A percentile compares a stretch with the other conserved stretches of the same genome.
Conservation (phyloP, 805 yeast species). For the Hermanozyma aechmeae region DNA sequence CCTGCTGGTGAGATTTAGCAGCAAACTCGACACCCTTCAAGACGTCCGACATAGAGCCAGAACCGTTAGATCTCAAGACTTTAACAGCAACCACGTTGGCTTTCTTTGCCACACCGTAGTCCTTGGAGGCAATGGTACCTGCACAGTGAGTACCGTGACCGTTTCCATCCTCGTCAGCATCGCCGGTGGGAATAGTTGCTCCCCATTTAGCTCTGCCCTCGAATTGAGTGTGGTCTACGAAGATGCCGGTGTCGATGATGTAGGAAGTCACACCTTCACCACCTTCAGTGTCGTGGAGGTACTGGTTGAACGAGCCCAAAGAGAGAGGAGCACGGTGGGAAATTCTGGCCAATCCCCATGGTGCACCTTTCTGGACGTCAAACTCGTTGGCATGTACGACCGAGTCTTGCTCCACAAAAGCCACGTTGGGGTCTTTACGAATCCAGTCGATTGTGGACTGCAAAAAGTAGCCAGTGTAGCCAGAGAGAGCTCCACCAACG, state of each 20-base stretch:
- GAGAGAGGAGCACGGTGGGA: conserved; percentile 71
- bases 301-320: conserved; percentile 12
- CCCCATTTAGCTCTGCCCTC: conserved; percentile 55
- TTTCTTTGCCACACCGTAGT: conserved; percentile 75
- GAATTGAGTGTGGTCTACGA: conserved; percentile 49
- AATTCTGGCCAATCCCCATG: conserved; percentile 91
- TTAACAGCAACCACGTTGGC: conserved; percentile 32
- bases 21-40: conserved; percentile 37
- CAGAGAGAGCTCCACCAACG: conserved; percentile 24
- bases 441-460: conserved; percentile 66
- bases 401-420: conserved; percentile 61
- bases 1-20: conserved; percentile 29
- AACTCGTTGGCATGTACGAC: conserved; percentile 55
- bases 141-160: conserved; percentile 97
- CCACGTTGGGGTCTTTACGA: conserved; percentile 53
- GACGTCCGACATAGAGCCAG: conserved; percentile 33
- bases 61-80: conserved; percentile 30
- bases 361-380: conserved; percentile 72
- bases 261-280: conserved; percentile 57
- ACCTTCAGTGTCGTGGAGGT: conserved; percentile 31
- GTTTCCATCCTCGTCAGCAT: conserved; percentile 53
- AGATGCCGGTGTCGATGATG: conserved; percentile 80
- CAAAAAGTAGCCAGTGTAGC: conserved; percentile 82
- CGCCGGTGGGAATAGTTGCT: conserved; percentile 52
- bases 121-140: conserved; percentile 71